These are phyloP conservation scores for Sporobolomyces roseus DNA, from an alignment of 768 basidiomycete species.

Conservation along the genomic window DNA sequence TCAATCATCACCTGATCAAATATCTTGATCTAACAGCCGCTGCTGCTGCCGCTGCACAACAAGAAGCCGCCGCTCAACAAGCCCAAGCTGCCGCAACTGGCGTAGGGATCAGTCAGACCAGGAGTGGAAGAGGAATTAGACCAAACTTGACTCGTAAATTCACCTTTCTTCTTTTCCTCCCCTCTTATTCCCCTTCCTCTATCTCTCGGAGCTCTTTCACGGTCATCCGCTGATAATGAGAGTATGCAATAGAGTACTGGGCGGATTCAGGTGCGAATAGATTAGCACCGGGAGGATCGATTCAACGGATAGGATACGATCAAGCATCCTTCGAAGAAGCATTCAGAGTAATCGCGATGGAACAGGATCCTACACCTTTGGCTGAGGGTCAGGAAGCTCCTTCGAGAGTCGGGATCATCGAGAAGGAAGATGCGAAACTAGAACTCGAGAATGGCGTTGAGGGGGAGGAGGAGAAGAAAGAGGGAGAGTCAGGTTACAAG, in stretches of 20 bases:
- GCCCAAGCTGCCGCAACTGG: conserved; percentile 8
- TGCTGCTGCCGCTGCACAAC: conserved; percentile 30
- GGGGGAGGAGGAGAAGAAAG: background rate
- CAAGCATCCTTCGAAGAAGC: conserved; percentile 23
- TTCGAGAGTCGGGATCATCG: background rate
- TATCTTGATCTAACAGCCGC: conserved; percentile 10
- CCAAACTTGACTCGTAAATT: conserved; percentile 18
- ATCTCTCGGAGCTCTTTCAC: too few relatives aligned
- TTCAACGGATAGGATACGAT: conserved; percentile 39
- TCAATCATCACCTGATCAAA: background rate
- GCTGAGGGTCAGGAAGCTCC: background rate
- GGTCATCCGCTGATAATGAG: too few relatives aligned
- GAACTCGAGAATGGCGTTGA: background rate
- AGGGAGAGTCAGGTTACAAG: conserved; percentile 12
- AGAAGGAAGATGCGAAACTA: background rate
- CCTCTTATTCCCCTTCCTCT: background rate
- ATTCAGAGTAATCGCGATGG: conserved; percentile 15
- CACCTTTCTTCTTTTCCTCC: background rate
- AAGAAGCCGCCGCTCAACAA: conserved; percentile 32
- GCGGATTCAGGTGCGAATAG: conserved; percentile 14
- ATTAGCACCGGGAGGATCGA: conserved; percentile 26
- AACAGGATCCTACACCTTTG: background rate
- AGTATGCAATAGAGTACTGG: conserved; percentile 40
- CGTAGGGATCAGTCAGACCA: conserved; percentile 6
- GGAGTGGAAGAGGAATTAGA: conserved; percentile 19